Evolutionary conservation across 2,329 filamentous ascomycete genomes (phyloP).

Genomic region (Penicillium sp.): DNA sequence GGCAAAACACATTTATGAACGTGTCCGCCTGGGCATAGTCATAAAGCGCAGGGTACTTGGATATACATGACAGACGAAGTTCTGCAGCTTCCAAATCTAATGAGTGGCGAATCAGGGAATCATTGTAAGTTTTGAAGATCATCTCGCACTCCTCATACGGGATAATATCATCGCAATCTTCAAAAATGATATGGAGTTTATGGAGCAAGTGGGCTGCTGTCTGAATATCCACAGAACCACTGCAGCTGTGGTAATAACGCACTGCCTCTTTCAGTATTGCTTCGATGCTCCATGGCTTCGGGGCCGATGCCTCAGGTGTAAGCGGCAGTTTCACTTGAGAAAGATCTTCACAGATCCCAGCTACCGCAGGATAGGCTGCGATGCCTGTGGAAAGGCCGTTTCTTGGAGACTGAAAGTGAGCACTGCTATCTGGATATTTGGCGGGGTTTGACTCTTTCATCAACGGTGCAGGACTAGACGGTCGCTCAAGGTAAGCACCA

Average conservation of each 20-base stretch:
- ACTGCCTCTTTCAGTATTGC: conserved; percentile 45
- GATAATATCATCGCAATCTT: conserved; percentile 42
- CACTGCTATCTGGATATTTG: conserved; percentile 15
- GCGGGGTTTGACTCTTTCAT: conserved; percentile 41
- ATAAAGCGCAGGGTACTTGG: conserved; percentile 60
- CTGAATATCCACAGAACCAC: conserved; percentile 42
- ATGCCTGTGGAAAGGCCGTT: background rate
- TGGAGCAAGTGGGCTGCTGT: conserved; percentile 47
- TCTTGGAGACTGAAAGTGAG: conserved; percentile 5
- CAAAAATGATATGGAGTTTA: conserved; percentile 44
- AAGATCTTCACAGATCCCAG: conserved; percentile 24
- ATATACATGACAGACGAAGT: conserved; percentile 60
- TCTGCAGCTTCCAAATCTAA: conserved; percentile 56
- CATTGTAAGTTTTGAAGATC: conserved; percentile 62
- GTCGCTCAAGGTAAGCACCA: conserved; percentile 50
- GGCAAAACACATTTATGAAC: conserved; percentile 59
- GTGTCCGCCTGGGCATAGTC: conserved; percentile 61
- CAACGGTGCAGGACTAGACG: conserved; percentile 42
- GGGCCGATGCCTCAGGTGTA: conserved; percentile 31
- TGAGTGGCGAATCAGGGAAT: conserved; percentile 54
- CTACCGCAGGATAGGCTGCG: conserved; percentile 9
- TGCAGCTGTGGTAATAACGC: conserved; percentile 44
- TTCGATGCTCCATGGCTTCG: conserved; percentile 46
- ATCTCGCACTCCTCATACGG: conserved; percentile 56
- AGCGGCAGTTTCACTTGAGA: conserved; percentile 36